Conservation (phyloP, 805 yeast genomes). For the Kodamaea neixiangensis region DNA sequence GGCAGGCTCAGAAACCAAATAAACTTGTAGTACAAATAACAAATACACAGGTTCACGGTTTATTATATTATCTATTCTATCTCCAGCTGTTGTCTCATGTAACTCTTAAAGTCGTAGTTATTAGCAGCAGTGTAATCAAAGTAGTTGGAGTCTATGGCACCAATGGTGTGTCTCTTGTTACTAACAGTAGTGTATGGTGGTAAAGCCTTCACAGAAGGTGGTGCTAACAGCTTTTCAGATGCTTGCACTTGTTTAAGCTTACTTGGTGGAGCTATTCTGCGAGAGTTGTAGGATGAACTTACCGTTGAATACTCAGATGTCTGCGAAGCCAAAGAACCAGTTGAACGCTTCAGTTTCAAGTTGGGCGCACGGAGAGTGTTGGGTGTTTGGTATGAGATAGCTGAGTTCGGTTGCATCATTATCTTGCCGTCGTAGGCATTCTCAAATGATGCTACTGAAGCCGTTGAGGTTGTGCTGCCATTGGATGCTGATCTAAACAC, state of each 20-base stretch:
- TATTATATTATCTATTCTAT: constrained; percentile 4
- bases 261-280: constrained; percentile 6
- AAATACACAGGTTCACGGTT: not conserved
- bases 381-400: not conserved
- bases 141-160: constrained; percentile 23
- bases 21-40: not conserved
- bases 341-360: constrained; percentile 2
- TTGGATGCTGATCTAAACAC: constrained; percentile 26
- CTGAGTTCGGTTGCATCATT: constrained; percentile 4
- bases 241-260: not conserved
- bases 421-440: constrained; percentile 19
- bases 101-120: constrained; percentile 40
- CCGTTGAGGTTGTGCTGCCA: constrained; percentile 18
- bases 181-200: constrained; percentile 6
- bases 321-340: constrained; percentile 7
- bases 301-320: not conserved
- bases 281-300: constrained; percentile 9
- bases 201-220: not conserved
- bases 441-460: constrained; percentile 12
- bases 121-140: constrained; percentile 35
- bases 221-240: not conserved
- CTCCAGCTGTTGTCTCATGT: constrained; percentile 30
- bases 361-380: not conserved
- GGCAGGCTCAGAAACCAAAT: constrained; percentile 1
- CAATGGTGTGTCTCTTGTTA: constrained; percentile 13